Base-by-base conservation (phyloP, 2,329 filamentous ascomycete species). In the Aspergillus nomiae region DNA sequence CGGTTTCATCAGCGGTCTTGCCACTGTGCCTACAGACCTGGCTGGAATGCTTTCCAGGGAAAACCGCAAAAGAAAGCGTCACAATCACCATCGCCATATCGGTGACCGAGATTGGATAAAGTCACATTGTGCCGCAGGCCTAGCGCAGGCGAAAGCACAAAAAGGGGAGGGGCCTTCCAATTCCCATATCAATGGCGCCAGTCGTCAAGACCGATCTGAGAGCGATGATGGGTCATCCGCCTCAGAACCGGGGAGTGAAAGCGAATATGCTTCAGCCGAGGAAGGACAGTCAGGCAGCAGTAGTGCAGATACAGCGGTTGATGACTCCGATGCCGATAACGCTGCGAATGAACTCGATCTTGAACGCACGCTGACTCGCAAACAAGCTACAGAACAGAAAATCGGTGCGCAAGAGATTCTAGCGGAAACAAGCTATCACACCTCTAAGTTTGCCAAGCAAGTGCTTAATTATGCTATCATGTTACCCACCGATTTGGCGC, bases 401-500 rank as follows among this genome's bases (percentile, higher is more conserved):
- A 43, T 36, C 1, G 12, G 51, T 4, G 34, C 62, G 7, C 56
- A 60, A n/a, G 64, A 61, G 16, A 41, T 60, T 30, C 60, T 70
- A 14, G 62, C 88, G 1, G 89, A 91, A 21, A 84, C 85, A 30
- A 88, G 87, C 2, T 79, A 90, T 14, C 87, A 86, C 54, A 88
- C 90, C 9, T 85, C 87, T 1, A 89, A 87, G 68, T 88, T 89
- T 1, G 85, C 93, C 41, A 85, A 87, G 26, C 86, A 88, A n/a
- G 89, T 95, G 55, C 87, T 94, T 6, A 85, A 85, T 12, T 89
- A 90, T n/a, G 87, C 91, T 6, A 83, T 94, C 63, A 92, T 91
- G 69, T 89, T 90, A 1, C 94, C 93, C 0, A 90, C 95, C 84
- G 92, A 96, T 74, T 90, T 97, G 66, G 92, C 91, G 46, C 79